Percentiles rank a stretch among this genome's conserved stretches.
These are phyloP conservation scores for Backusella parvicylindrica DNA, from an alignment of 192 early-diverging fungal species.

Conservation along the genomic window DNA sequence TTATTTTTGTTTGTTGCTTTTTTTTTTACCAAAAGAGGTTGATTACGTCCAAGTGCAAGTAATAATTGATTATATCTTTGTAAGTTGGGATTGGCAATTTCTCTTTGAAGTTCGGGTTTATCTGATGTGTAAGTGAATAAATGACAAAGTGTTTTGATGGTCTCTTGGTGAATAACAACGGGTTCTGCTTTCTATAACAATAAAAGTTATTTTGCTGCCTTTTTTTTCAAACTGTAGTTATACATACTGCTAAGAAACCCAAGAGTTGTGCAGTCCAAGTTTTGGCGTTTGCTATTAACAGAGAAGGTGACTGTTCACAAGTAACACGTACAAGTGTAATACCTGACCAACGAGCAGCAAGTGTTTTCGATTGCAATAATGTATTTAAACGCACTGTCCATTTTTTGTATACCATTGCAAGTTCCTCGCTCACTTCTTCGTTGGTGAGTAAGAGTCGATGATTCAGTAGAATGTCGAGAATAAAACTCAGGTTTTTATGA, in stretches of 20 bases:
- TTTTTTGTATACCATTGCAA: constrained; percentile 33
- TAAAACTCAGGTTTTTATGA: constrained; percentile 41
- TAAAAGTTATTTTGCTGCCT: not conserved
- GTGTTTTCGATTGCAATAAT: constrained; percentile 49
- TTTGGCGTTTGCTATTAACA: constrained; percentile 38
- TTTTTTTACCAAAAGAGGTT: constrained; percentile 41
- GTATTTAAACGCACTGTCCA: constrained; percentile 53
- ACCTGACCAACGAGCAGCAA: constrained; percentile 46
- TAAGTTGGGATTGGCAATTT: constrained; percentile 47
- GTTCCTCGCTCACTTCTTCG: constrained; percentile 9
- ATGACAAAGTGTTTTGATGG: constrained; percentile 42
- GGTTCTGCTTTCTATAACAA: constrained; percentile 47
- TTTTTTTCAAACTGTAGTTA: not conserved
- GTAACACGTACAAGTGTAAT: constrained; percentile 46
- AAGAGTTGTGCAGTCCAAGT: constrained; percentile 44
- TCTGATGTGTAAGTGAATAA: constrained; percentile 46
- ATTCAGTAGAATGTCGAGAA: constrained; percentile 43
- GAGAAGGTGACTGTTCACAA: constrained; percentile 38
- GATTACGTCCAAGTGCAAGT: constrained; percentile 38
- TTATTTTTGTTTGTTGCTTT: not conserved
- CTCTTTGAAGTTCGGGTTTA: constrained; percentile 52
- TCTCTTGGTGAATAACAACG: constrained; percentile 28
- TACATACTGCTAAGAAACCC: constrained; percentile 41
- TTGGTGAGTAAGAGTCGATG: constrained; percentile 36
- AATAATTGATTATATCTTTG: constrained; percentile 47